Conservation (phyloP, 2,329 filamentous ascomycete species). For the Fusarium liriodendri region DNA sequence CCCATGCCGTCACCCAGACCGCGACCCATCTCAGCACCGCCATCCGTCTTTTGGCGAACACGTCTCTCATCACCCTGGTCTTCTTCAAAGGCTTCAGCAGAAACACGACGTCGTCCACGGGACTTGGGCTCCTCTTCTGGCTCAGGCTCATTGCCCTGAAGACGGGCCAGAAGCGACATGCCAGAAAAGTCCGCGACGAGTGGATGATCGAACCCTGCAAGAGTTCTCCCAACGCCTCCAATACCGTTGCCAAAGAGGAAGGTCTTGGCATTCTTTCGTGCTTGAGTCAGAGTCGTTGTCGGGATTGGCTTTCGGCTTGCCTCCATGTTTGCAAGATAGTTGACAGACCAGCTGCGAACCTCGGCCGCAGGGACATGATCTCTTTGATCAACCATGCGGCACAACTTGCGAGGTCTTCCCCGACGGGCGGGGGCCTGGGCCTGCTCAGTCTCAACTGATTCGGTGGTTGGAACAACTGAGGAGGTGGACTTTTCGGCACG, state of each 20-base stretch:
- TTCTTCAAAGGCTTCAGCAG: slow-evolving; percentile 57
- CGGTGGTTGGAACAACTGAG: slow-evolving; percentile 33
- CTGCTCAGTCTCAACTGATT: slow-evolving; percentile 35
- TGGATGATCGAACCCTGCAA: slow-evolving; percentile 52
- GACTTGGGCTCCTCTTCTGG: slow-evolving; percentile 25
- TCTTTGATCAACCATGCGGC: slow-evolving; percentile 46
- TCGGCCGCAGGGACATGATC: slow-evolving; percentile 51
- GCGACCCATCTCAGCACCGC: slow-evolving; percentile 45
- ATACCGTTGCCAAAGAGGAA: slow-evolving; percentile 50
- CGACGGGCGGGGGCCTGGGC: slow-evolving; percentile 36
- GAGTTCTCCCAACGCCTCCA: slow-evolving; percentile 38
- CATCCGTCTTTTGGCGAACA: slow-evolving; percentile 51
- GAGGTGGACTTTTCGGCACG: slow-evolving; percentile 22
- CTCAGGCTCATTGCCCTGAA: slow-evolving; percentile 42
- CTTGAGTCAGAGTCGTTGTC: slow-evolving; percentile 47
- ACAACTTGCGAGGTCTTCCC: slow-evolving; percentile 41
- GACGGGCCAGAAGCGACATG: slow-evolving; percentile 51
- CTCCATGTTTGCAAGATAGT: slow-evolving; percentile 68
- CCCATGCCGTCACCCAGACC: slow-evolving; percentile 42
- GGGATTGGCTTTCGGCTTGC: slow-evolving; percentile 42
- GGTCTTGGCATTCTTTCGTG: slow-evolving; percentile 51
- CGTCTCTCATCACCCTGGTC: slow-evolving; percentile 51
- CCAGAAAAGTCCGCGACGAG: slow-evolving; percentile 60
- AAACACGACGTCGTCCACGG: slow-evolving; percentile 54
- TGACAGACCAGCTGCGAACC: slow-evolving; percentile 54